Evolutionary conservation across 129 eudicot species (phyloP).

Genomic region (Escallonia rubra): DNA sequence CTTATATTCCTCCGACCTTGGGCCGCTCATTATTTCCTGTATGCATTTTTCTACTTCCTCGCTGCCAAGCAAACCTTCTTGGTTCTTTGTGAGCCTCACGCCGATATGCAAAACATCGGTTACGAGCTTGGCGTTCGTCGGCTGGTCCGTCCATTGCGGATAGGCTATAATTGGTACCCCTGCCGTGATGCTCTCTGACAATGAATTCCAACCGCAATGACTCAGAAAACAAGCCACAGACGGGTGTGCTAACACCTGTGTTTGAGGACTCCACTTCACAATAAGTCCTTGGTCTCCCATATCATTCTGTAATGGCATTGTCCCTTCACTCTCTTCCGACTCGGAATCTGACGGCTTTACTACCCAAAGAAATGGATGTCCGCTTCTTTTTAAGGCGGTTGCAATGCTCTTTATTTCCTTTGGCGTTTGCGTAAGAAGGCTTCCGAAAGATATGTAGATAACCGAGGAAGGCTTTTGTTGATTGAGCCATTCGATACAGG

Average conservation of each 20-base stretch:
- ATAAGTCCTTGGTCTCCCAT: slow-evolving; percentile 34
- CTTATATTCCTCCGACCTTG: slow-evolving; percentile 21
- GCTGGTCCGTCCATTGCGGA: slow-evolving; percentile 52
- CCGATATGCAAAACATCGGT: slow-evolving; percentile 36
- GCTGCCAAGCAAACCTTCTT: slow-evolving; percentile 11
- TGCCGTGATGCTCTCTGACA: slow-evolving; percentile 28
- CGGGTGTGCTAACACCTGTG: slow-evolving; percentile 28
- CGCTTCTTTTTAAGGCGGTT: slow-evolving; percentile 11
- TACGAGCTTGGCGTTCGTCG: slow-evolving; percentile 41
- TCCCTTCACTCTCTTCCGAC: slow-evolving; percentile 10
- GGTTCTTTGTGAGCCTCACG: slow-evolving; percentile 18
- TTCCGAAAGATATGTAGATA: slow-evolving; percentile 49
- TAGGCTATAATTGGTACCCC: slow-evolving; percentile 49
- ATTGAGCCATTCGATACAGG: slow-evolving; percentile 38
- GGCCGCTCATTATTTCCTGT: slow-evolving; percentile 33
- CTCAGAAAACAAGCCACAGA: slow-evolving; percentile 44
- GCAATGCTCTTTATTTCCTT: slow-evolving; percentile 26
- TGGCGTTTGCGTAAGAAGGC: slow-evolving; percentile 10
- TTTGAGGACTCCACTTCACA: slow-evolving; percentile 48
- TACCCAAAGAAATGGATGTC: slow-evolving; percentile 45
- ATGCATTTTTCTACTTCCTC: slow-evolving; percentile 35
- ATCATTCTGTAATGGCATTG: slow-evolving; percentile 18
- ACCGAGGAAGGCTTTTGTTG: slow-evolving; percentile 25
- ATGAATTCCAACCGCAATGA: slow-evolving; percentile 65
- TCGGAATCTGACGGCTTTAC: not conserved